phyloP scores from a whole-genome alignment of 108 stramenopile species.

The Nitzschia palea region DNA sequence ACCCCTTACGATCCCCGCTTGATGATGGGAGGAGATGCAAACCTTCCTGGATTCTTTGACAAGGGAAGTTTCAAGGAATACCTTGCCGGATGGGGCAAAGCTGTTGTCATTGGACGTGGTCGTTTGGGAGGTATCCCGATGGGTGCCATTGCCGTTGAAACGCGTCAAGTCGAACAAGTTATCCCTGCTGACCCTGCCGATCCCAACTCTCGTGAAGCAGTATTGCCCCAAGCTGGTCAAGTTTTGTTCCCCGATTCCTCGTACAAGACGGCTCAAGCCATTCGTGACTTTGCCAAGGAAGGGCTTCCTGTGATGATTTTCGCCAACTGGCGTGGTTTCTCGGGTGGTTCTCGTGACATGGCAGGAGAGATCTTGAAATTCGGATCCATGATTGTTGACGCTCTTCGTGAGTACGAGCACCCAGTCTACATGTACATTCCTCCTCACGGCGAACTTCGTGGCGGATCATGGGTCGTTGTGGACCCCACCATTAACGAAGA shows the following conservation, averaged over 20 bases:
- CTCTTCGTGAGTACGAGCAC: slow-evolving; percentile 93
- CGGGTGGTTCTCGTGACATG: slow-evolving; percentile 98
- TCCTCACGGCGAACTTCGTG: slow-evolving; percentile 96
- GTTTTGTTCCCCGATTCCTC: slow-evolving; percentile 98
- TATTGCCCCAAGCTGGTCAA: slow-evolving; percentile 94
- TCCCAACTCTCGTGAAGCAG: slow-evolving; percentile 93
- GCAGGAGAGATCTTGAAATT: slow-evolving; percentile 98
- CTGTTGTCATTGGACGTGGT: slow-evolving; percentile 94
- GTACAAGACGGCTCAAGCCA: slow-evolving; percentile 97
- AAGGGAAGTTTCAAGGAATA: slow-evolving; percentile 94
- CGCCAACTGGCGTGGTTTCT: slow-evolving; percentile 99
- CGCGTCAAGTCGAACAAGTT: slow-evolving; percentile 91
- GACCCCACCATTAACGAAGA: slow-evolving; percentile 98
- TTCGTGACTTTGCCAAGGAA: slow-evolving; percentile 95
- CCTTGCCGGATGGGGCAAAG: slow-evolving; percentile 97
- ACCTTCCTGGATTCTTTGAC: slow-evolving; percentile 93
- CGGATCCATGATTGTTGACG: slow-evolving; percentile 98
- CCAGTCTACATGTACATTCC: slow-evolving; percentile 98
- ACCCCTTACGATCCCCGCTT: slow-evolving; percentile 96
- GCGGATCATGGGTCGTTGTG: slow-evolving; percentile 98
- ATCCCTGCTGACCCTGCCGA: slow-evolving; percentile 98
- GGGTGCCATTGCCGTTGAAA: slow-evolving; percentile 97
- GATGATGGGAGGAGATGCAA: slow-evolving; percentile 82
- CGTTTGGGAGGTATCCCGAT: slow-evolving; percentile 97
- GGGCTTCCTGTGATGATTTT: slow-evolving; percentile 98